Percentiles rank a stretch among this genome's conserved stretches.
These are phyloP conservation scores for Diplodia sapinea DNA, from an alignment of 2,329 filamentous ascomycete genomes.

Conservation along the genomic window DNA sequence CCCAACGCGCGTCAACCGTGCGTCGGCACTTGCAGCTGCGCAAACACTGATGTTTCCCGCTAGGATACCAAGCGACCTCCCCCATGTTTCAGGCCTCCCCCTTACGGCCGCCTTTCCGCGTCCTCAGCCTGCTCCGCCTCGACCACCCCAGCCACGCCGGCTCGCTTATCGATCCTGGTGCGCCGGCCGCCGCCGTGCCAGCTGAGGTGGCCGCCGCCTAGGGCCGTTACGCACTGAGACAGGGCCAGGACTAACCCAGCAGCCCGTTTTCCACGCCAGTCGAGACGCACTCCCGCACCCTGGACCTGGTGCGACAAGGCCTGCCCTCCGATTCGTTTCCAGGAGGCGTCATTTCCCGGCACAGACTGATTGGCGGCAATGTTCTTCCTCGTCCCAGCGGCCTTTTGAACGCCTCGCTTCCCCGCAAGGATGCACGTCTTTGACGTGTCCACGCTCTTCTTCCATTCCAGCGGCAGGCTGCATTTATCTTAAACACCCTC, in stretches of 20 bases:
- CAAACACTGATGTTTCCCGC: conserved; percentile 3
- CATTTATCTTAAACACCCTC: background rate
- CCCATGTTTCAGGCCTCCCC: conserved; percentile 21
- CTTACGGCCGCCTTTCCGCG: background rate
- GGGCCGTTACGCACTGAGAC: background rate
- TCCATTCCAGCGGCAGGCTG: background rate
- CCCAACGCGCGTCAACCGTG: conserved; percentile 14
- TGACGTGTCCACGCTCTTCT: background rate
- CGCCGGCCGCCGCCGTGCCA: background rate
- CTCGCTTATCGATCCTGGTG: background rate
- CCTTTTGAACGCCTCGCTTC: conserved; percentile 7
- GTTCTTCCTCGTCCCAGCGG: background rate
- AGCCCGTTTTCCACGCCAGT: background rate
- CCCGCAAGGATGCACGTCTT: background rate
- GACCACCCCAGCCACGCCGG: background rate
- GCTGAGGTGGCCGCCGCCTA: too few relatives aligned
- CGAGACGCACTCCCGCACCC: background rate
- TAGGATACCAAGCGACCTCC: conserved; percentile 16
- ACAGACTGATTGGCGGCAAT: conserved; percentile 1
- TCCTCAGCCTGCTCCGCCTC: background rate
- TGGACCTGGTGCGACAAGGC: conserved; percentile 4
- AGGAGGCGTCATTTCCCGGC: conserved; percentile 25
- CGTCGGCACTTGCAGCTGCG: conserved; percentile 12
- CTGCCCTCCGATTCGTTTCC: conserved; percentile 13
- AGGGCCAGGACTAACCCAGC: background rate